These are phyloP conservation scores for Rhizomucor pusillus DNA, from an alignment of 371 early-diverging fungal genomes.

Conservation along the genomic window DNA sequence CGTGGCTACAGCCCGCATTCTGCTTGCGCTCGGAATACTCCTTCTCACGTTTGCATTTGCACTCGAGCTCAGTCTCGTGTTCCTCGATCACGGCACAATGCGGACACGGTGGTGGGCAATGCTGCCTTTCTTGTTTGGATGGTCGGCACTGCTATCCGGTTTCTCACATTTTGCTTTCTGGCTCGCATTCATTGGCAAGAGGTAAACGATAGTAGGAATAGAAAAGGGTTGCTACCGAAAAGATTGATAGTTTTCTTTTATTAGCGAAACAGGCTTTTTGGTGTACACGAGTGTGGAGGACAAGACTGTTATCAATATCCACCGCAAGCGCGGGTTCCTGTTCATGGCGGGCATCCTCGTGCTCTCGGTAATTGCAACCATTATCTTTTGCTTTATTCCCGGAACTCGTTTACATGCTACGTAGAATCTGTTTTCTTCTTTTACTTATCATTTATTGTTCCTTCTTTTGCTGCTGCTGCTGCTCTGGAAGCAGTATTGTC, in stretches of 20 bases:
- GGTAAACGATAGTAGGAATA: constrained; percentile 18
- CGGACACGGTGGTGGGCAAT: constrained; percentile 33
- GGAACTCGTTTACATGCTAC: constrained; percentile 24
- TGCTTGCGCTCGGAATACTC: constrained; percentile 22
- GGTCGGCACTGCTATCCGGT: constrained; percentile 32
- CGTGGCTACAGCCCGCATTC: constrained; percentile 15
- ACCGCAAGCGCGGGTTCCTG: constrained; percentile 37
- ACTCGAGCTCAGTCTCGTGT: constrained; percentile 37
- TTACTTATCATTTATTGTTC: background rate
- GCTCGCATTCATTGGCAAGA: constrained; percentile 34
- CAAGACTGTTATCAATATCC: constrained; percentile 33
- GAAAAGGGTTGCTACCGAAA: background rate
- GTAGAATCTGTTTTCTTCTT: too few species aligned
- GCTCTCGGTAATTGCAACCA: constrained; percentile 32
- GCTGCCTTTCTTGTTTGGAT: constrained; percentile 40
- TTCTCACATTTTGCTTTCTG: constrained; percentile 47
- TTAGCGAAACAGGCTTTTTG: constrained; percentile 38
- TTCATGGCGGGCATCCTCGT: constrained; percentile 22
- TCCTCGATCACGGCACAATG: constrained; percentile 25
- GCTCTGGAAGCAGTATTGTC: background rate
- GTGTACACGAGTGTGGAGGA: constrained; percentile 34
- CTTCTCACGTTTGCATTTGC: constrained; percentile 36
- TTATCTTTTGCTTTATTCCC: constrained; percentile 45
- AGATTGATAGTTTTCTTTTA: background rate
- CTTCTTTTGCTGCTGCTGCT: background rate